A percentile compares a stretch with the other conserved stretches of the same genome.
Conservation (phyloP, 2,329 filamentous ascomycete genomes). For the Dactylellina drechsleri region DNA sequence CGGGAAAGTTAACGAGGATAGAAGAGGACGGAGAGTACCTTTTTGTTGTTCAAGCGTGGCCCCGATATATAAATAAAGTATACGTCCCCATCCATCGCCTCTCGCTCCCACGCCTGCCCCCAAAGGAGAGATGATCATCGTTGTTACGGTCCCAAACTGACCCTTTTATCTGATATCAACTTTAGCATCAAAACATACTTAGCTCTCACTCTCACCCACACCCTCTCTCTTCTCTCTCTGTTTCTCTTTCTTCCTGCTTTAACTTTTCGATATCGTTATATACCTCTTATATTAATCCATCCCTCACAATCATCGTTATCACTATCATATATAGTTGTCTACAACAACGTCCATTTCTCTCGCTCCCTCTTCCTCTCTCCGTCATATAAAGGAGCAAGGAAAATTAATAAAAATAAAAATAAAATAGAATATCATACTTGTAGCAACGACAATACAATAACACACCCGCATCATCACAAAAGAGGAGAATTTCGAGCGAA, state of each 20-base stretch:
- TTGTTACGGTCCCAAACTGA: background rate
- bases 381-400: too few species aligned
- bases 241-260: background rate
- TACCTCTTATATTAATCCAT: too few species aligned
- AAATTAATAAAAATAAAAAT: too few species aligned
- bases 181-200: background rate
- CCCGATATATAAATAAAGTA: conserved; percentile 4
- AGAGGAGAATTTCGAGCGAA: too few species aligned
- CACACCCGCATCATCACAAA: too few species aligned
- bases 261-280: too few species aligned
- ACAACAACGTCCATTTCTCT: background rate
- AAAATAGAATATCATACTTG: too few species aligned
- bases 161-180: background rate
- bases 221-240: too few species aligned
- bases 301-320: background rate
- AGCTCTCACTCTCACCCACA: background rate
- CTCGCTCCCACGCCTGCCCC: conserved; percentile 45
- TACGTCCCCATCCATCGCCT: conserved; percentile 18
- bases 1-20: conserved; percentile 7
- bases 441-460: too few species aligned
- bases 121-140: conserved; percentile 53
- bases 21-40: too few species aligned
- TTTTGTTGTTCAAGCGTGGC: too few species aligned
- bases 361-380: background rate
- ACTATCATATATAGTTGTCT: background rate